Conservation (phyloP, 1,284 basidiomycete genomes). For the Rhodotorula sp. region DNA sequence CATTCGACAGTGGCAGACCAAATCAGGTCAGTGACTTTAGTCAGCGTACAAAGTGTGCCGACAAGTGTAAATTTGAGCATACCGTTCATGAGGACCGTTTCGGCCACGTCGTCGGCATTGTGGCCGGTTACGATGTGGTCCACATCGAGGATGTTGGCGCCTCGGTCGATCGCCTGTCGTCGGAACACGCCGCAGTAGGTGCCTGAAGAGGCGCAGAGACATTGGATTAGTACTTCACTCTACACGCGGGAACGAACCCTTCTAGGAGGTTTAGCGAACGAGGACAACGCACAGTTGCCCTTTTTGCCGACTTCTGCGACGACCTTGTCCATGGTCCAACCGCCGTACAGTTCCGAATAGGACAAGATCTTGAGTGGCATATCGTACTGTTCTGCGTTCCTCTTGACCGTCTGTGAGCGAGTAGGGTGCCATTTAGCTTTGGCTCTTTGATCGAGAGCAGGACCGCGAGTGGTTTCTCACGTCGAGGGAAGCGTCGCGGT, state of each 20-base stretch:
- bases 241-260: rapidly evolving
- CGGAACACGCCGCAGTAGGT: constrained; percentile 99
- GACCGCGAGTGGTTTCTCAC: too few relatives aligned
- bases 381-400: constrained; percentile 91
- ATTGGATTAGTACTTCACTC: not conserved
- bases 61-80: constrained; percentile 46
- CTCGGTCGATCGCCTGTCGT: constrained; percentile 90
- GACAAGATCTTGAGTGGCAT: constrained; percentile 94
- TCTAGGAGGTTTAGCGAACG: not conserved
- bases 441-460: too few relatives aligned
- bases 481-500: constrained; percentile 95
- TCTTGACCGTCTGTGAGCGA: constrained; percentile 80
- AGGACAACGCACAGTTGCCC: constrained; percentile 71
- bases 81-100: constrained; percentile 99
- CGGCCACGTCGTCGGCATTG: constrained; percentile 98
- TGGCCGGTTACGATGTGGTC: constrained; percentile 99
- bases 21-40: not conserved
- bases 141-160: constrained; percentile 80
- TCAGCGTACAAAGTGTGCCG: not conserved
- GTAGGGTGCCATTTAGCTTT: not conserved
- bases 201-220: constrained; percentile 45
- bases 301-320: constrained; percentile 91
- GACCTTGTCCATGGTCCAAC: constrained; percentile 99
- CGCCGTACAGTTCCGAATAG: constrained; percentile 86
- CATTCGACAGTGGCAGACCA: too few relatives aligned